These are phyloP conservation scores for Spongiforma sp. DNA, from an alignment of 1,284 basidiomycete species.

Conservation along the genomic window DNA sequence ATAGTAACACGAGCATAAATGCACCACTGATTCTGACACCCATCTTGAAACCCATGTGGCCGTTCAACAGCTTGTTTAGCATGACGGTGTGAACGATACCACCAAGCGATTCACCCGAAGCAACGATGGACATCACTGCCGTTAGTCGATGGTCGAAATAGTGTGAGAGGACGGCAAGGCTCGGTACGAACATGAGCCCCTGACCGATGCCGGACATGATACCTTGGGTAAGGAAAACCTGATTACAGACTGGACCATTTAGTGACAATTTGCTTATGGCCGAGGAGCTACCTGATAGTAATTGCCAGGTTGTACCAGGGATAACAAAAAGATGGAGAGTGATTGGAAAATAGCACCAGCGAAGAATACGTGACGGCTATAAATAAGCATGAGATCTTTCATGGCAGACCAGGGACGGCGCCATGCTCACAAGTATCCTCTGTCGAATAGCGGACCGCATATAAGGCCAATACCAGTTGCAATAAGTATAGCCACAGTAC, in stretches of 20 bases:
- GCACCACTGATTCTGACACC: constrained; percentile 38
- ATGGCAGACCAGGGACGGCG: background rate
- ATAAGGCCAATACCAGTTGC: constrained; percentile 27
- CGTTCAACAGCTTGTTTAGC: constrained; percentile 44
- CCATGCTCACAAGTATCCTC: constrained; percentile 38
- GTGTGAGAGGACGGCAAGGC: constrained; percentile 41
- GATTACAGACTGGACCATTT: background rate
- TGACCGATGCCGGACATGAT: constrained; percentile 37
- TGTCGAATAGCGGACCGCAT: constrained; percentile 34
- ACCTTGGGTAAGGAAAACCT: constrained; percentile 43
- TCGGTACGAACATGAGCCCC: constrained; percentile 40
- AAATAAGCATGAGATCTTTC: background rate
- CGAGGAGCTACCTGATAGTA: constrained; percentile 38
- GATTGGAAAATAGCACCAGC: constrained; percentile 33
- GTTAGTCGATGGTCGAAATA: constrained; percentile 39
- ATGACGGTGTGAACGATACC: constrained; percentile 41
- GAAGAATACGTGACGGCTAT: constrained; percentile 20
- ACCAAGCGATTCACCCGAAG: constrained; percentile 39
- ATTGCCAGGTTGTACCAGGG: constrained; percentile 37
- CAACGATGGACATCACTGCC: constrained; percentile 37
- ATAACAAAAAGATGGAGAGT: constrained; percentile 42
- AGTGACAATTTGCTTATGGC: background rate
- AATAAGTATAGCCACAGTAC: constrained; percentile 28
- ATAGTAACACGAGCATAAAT: constrained; percentile 30
- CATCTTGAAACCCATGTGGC: constrained; percentile 27